Evolutionary conservation across 371 early-diverging fungal genomes (phyloP).

Genomic region (Coemansia sp.): DNA sequence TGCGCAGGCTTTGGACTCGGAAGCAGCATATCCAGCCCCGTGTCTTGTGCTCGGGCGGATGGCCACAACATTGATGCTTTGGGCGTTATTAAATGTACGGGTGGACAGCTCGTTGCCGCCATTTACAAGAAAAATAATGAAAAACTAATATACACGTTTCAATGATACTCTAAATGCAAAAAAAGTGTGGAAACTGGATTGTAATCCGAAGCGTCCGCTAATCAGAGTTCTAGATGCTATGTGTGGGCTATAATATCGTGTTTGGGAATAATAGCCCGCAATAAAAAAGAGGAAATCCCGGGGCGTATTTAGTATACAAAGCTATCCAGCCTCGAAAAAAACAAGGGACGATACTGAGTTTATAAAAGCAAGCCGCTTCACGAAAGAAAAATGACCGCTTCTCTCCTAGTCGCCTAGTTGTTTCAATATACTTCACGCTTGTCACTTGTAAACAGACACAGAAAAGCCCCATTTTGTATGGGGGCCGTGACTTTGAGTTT

Average conservation of each 20-base stretch:
- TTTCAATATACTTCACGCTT: not conserved
- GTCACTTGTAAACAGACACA: conserved; percentile 1
- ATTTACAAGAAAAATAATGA: not conserved
- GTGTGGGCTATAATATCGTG: not conserved
- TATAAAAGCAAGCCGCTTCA: not conserved
- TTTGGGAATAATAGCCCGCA: not conserved
- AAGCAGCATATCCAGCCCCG: not conserved
- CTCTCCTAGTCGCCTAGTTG: not conserved
- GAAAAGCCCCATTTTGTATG: not conserved
- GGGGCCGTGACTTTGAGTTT: no score
- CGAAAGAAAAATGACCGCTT: no score
- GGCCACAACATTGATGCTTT: not conserved
- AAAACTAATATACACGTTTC: not conserved
- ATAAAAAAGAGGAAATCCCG: not conserved
- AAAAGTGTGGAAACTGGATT: not conserved
- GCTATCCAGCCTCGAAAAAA: not conserved
- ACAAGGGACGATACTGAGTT: not conserved
- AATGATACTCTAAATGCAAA: not conserved
- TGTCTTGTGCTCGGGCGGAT: not conserved
- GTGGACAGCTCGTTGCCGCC: not conserved
- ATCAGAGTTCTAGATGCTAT: not conserved
- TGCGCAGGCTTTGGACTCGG: not conserved
- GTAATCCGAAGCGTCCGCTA: not conserved
- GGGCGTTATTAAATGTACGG: not conserved
- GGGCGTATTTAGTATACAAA: not conserved